Percentiles rank a stretch among this genome's conserved stretches.
Evolutionary conservation across 2,329 filamentous ascomycete species (phyloP).

Genomic region (Didymosphaeria variabile): DNA sequence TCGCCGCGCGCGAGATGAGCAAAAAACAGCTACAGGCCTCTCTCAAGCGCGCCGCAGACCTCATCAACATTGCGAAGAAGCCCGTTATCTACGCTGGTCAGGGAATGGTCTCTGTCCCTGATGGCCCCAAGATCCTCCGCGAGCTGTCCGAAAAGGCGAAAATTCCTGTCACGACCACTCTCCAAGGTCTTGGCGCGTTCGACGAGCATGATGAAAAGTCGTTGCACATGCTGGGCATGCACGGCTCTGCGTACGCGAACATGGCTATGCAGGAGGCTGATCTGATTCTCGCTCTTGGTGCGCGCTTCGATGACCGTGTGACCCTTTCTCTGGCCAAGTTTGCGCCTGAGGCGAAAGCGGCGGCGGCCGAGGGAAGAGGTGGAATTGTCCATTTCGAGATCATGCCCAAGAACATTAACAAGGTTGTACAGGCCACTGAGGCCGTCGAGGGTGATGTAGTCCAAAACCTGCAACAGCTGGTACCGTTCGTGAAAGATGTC

Average conservation of each 20-base stretch:
- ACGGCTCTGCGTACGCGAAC: constrained; percentile 96
- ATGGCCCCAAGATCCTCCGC: constrained; percentile 81
- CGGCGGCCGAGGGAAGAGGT: constrained; percentile 83
- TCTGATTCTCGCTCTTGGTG: constrained; percentile 92
- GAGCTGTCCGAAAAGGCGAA: constrained; percentile 88
- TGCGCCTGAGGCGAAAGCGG: constrained; percentile 84
- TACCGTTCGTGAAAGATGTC: constrained; percentile 74
- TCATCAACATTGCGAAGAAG: constrained; percentile 91
- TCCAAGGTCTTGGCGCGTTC: constrained; percentile 90
- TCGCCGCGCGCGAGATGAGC: constrained; percentile 78
- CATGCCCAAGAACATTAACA: constrained; percentile 99
- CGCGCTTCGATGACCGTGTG: constrained; percentile 95
- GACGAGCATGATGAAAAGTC: constrained; percentile 95
- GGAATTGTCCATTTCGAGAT: constrained; percentile 98
- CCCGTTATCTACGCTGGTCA: constrained; percentile 95
- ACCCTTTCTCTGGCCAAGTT: constrained; percentile 84
- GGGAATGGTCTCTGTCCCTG: constrained; percentile 81
- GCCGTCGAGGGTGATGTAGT: constrained; percentile 93
- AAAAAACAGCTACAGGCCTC: constrained; percentile 76
- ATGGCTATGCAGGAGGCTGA: constrained; percentile 98
- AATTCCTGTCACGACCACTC: constrained; percentile 94
- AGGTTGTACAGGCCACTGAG: constrained; percentile 95
- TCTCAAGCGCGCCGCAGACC: constrained; percentile 77
- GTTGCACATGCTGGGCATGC: constrained; percentile 98
- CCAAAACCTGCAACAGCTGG: constrained; percentile 76